These are phyloP conservation scores for Posidonia oceanica DNA, from an alignment of 116 monocot genomes.

Conservation along the genomic window DNA sequence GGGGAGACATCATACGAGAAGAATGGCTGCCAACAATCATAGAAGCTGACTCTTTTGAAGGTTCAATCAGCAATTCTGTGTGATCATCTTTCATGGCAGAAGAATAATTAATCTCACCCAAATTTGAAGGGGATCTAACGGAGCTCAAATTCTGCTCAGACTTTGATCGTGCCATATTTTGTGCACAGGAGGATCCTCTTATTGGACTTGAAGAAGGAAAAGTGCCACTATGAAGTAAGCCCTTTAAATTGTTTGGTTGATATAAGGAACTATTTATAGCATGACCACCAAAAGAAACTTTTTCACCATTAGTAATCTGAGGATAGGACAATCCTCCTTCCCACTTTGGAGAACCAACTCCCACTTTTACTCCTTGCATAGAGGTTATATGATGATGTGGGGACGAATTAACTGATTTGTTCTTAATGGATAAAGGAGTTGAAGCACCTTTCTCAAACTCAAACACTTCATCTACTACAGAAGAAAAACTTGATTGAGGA, in stretches of 20 bases:
- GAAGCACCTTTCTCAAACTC: conserved; percentile 48
- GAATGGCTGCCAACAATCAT: conserved; percentile 17
- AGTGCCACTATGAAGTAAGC: conserved; percentile 18
- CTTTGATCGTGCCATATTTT: conserved; percentile 37
- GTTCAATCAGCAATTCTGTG: conserved; percentile 16
- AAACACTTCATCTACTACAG: conserved; percentile 90
- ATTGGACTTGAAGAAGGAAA: conserved; percentile 36
- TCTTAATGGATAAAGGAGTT: conserved; percentile 16
- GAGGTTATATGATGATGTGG: conserved; percentile 19
- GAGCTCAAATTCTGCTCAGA: conserved; percentile 54
- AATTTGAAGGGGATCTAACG: conserved; percentile 29
- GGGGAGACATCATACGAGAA: conserved; percentile 24
- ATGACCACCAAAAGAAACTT: conserved; percentile 19
- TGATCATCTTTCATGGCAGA: conserved; percentile 30
- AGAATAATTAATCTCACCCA: conserved; percentile 18
- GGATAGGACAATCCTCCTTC: conserved; percentile 35
- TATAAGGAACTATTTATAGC: conserved; percentile 22
- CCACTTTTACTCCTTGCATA: conserved; percentile 32
- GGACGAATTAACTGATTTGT: conserved; percentile 26
- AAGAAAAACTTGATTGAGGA: conserved; percentile 64
- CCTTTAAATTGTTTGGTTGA: conserved; percentile 29
- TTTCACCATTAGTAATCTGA: conserved; percentile 20
- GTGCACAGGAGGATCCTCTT: conserved; percentile 23
- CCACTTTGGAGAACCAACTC: conserved; percentile 28
- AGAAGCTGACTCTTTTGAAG: conserved; percentile 20